phyloP scores from a whole-genome alignment of 2,329 filamentous ascomycete species.

The Hawksworthiomyces lignivorus region DNA sequence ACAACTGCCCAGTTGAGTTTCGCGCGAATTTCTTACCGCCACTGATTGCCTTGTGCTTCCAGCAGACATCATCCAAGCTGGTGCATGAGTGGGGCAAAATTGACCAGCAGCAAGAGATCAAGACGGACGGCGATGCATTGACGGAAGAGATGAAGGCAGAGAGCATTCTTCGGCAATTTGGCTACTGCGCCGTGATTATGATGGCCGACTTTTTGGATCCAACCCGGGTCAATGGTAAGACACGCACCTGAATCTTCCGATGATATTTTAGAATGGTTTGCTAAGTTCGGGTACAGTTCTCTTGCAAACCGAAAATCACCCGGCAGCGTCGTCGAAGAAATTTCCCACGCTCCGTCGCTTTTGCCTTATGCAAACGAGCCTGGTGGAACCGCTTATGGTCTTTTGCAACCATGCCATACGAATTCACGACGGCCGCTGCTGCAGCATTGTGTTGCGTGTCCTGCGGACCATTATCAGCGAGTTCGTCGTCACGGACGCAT shows the following conservation, averaged over 20 bases:
- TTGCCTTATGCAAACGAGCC: slow-evolving; percentile 66
- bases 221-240: slow-evolving; percentile 49
- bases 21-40: slow-evolving; percentile 77
- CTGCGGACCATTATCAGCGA: slow-evolving; percentile 78
- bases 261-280: no score
- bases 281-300: no score
- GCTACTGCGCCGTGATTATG: slow-evolving; percentile 86
- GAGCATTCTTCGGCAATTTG: slow-evolving; percentile 87
- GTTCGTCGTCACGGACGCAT: slow-evolving; percentile 40
- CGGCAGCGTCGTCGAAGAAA: slow-evolving; percentile 22
- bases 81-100: slow-evolving; percentile 79
- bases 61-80: slow-evolving; percentile 81
- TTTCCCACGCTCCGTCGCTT: slow-evolving; percentile 67
- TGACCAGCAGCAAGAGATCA: slow-evolving; percentile 51
- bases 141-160: slow-evolving; percentile 98
- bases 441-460: slow-evolving; percentile 76
- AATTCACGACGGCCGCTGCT: slow-evolving; percentile 84
- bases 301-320: no score
- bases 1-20: slow-evolving; percentile 77
- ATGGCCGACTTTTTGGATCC: slow-evolving; percentile 84
- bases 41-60: slow-evolving; percentile 72
- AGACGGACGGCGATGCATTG: slow-evolving; percentile 66
- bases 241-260: not conserved
- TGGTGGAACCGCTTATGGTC: slow-evolving; percentile 81
- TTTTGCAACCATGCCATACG: slow-evolving; percentile 88